These are phyloP conservation scores for Primulina huaijiensis DNA, from an alignment of 257 asterid species.

Conservation along the genomic window DNA sequence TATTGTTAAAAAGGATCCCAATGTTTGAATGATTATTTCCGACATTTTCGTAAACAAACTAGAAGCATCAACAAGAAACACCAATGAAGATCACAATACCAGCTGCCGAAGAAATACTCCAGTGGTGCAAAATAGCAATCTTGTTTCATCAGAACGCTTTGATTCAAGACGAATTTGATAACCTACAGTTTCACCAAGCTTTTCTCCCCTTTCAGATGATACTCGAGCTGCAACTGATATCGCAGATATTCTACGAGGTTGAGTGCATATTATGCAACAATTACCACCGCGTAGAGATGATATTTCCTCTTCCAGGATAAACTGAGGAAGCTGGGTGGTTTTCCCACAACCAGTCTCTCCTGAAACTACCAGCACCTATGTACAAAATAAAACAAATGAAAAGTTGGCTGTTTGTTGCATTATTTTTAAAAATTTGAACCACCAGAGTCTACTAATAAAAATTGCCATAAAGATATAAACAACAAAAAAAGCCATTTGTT, in stretches of 20 bases:
- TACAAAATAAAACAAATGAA: constrained; percentile 20
- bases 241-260: constrained; percentile 97
- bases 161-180: constrained; percentile 94
- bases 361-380: constrained; percentile 88
- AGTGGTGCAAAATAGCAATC: constrained; percentile 92
- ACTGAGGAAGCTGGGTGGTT: constrained; percentile 98
- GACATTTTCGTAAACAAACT: constrained; percentile 21
- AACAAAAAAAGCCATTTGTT: not conserved
- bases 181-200: constrained; percentile 89
- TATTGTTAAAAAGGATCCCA: constrained; percentile 4
- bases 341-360: constrained; percentile 99
- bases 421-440: constrained; percentile 10
- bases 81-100: constrained; percentile 41
- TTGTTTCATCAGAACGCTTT: constrained; percentile 72
- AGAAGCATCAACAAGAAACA: constrained; percentile 17
- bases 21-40: constrained; percentile 3
- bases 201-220: constrained; percentile 90
- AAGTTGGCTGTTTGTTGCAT: constrained; percentile 15
- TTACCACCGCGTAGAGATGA: constrained; percentile 70
- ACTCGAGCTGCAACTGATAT: constrained; percentile 92
- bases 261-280: constrained; percentile 90
- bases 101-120: constrained; percentile 88
- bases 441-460: not conserved
- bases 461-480: constrained; percentile 2
- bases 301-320: constrained; percentile 87